Evolutionary conservation across 257 asterid genomes (phyloP), one percentile per base, ranked within the genome.

Genomic region (Ballota nigra): DNA sequence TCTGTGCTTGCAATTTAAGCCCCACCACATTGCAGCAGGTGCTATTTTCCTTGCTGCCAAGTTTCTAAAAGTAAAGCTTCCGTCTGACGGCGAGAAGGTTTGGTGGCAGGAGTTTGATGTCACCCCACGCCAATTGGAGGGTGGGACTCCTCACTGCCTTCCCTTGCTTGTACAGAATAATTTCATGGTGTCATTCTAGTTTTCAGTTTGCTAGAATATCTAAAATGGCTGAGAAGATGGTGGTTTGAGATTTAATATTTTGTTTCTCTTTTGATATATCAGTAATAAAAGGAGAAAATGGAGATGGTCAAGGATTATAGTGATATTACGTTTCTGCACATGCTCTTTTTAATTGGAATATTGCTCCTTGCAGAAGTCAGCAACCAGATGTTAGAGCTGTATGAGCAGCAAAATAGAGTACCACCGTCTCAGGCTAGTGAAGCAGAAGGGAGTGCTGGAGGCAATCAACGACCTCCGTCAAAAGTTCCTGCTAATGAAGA

Each of bases 101-200:
- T 95, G 99, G 99, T 92, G 99, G 99, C 99, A 92, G 83, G 99
- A 95, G 87, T 89, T 95, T 83, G 97, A 92, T 79, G 98, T 95
- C 84, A 92, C 96, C 80, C 99, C 99, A 77, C 98, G 92, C 82
- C 99, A 95, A 82, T 85, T 93, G 84, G 98, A 93, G 96, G 98
- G 98, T 93, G 57, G 82, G 95, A 83, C 75, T 70, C 83, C 81
- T 79, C 69, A 78, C 87, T 79, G 79, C 63, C 76, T 79, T 77
- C 76, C 82, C 51, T 77, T 78, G 82, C 69, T 71, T 71, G 34
- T 68, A 78, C 66, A 57, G 28, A 19, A 40, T 70, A 62, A 23
- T 45, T 43, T 71, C 66, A 34, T 71, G 70, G 59, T 76, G 72
- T 31, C 73, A 29, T 19, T 65, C 69, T 76, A 22, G 29, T 56